A percentile compares a stretch with the other conserved stretches of the same genome.
Conservation (phyloP, 768 basidiomycete species). For the Tylopilus subfusipes region DNA sequence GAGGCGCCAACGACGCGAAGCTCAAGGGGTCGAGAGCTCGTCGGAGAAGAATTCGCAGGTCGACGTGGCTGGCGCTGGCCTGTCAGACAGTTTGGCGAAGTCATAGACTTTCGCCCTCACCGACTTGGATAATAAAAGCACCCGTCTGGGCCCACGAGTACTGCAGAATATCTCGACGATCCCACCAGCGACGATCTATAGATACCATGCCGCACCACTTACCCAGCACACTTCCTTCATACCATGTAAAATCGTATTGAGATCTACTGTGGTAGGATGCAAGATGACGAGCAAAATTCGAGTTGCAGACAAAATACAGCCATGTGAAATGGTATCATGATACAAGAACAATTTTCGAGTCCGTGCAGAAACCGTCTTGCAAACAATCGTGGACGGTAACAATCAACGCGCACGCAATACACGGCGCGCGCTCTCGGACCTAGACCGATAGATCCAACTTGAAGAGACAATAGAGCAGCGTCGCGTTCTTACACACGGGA, state of each 20-base stretch:
- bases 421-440: neutral
- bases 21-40: neutral
- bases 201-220: neutral
- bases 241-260: no score
- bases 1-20: constrained; percentile 29
- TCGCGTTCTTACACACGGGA: constrained; percentile 50
- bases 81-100: neutral
- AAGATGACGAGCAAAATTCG: neutral
- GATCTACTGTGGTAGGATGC: no score
- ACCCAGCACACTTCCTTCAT: neutral
- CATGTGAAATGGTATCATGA: neutral
- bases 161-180: neutral
- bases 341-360: neutral
- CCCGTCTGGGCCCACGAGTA: no score
- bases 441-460: constrained; percentile 40
- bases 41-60: neutral
- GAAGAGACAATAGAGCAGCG: constrained; percentile 54
- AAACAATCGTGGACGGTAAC: neutral
- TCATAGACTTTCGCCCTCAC: no score
- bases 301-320: neutral
- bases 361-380: neutral
- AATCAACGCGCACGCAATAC: neutral
- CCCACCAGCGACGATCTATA: neutral
- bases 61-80: neutral
- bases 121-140: neutral